Evolutionary conservation across 1,139 yeast species (phyloP), one percentile per base, ranked within the genome.

Genomic region (Blastobotrys petasosporus): DNA sequence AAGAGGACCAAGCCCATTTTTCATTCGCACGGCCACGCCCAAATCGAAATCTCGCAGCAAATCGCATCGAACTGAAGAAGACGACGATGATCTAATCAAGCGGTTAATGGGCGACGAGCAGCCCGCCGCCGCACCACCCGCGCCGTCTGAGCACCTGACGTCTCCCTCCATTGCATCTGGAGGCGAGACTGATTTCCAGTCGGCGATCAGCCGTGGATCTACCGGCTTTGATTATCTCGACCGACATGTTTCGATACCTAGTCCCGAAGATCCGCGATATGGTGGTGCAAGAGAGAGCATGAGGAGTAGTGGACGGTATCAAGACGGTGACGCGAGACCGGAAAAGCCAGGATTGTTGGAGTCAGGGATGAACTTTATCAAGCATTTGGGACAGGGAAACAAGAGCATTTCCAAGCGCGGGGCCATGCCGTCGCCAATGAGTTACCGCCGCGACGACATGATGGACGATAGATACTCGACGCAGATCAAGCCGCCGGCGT

Each of bases 1-100:
- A 4, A 4, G 25, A 7, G 25, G 25, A 4, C 25, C 4, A 7
- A 20, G 25, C 25, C 25, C 25, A 7, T 20, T 20, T 20, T 20
- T 20, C 25, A 20, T 20, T 20, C 25, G 25, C 4, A 20, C 25
- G 7, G 25, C 25, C 4, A 20, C 25, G 25, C 25, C 25, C 25
- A 20, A 20, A 20, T 20, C 25, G 25, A 20, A 20, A 20, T 20
- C 25, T 20, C 25, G 25, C 25, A 20, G 7, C 33, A 31, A 31
- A 31, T 31, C 33, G 33, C 33, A 31, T 31, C 33, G 37, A n/a
- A 34, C 36, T 11, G 36, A 36, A 17, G 15, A 41, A 9, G 45
- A 41, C 12, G 45, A 41, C 11, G 45, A 41, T 36, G 45, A 41
- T 41, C 20, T 41, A 36, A 41, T 41, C 32, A 35, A 41, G 32